Base-by-base conservation (phyloP, 345 rosid species). In the Erucastrum elatum region DNA sequence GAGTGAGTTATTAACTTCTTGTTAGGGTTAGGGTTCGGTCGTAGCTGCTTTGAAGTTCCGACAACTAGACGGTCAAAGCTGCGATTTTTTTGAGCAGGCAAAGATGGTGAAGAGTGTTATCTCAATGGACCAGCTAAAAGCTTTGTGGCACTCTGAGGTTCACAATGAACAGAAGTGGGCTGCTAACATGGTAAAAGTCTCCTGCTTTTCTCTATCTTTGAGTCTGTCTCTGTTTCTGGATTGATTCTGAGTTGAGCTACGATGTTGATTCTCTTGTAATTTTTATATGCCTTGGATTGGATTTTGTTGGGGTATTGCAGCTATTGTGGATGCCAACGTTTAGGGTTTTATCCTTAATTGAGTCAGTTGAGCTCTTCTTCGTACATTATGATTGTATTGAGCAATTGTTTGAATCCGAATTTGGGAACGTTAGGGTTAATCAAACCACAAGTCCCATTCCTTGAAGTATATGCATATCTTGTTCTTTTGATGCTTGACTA, bases 111-210 rank as follows among this genome's bases (percentile, higher is more conserved):
- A 79, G 37, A 35, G 76, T 34, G 33, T 35, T 53, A 46, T 87
- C 17, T 89, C 93, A 17, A 41, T 88, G 11, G 90, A 90, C 0
- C 84, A 84, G 74, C 68, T 89, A 3, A 90, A 88, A 84, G 83
- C 87, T 37, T 56, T 87, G 53, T 91, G 84, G 89, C 83, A 81
- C 49, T 89, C 92, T 71, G 90, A 93, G 82, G 78, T 88, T 41
- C 81, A 89, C 68, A 91, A 91, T 33, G 98, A 91, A 53, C 90
- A 87, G 78, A 88, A 87, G 35, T 89, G 93, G 96, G 93, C 87
- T 4, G 77, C 33, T 78, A 93, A 93, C 86, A 51, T 80, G 93
- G 98, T 21, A 21, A 21, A 21, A 21, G 21, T 21, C 21, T 21
- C 21, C 1, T 21, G 21, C 21, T 21, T 21, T 21, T 21, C 61